phyloP scores from a whole-genome alignment of 768 basidiomycete genomes.

The Rossbeevera mucosa region DNA sequence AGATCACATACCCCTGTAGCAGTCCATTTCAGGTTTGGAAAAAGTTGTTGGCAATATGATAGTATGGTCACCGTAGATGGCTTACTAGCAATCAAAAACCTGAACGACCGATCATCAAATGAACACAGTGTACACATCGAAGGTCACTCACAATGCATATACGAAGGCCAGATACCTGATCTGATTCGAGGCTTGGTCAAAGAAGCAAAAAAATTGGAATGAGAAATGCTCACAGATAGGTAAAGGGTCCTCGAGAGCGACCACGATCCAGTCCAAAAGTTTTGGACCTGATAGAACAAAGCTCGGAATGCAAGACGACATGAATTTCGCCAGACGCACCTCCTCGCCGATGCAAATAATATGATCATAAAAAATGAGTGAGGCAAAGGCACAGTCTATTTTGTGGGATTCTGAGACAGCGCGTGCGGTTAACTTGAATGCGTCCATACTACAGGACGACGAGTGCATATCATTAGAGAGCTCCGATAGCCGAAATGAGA shows the following conservation, averaged over 20 bases:
- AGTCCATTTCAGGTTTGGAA: background rate
- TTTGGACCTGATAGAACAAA: background rate
- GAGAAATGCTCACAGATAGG: background rate
- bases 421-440: background rate
- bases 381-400: background rate
- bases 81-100: conserved; percentile 1
- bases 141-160: conserved; percentile 1
- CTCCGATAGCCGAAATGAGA: too few species aligned
- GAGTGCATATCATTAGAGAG: too few species aligned
- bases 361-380: conserved; percentile 6
- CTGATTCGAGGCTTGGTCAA: background rate
- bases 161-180: conserved; percentile 6
- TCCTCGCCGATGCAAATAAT: conserved; percentile 3
- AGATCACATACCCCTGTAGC: background rate
- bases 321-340: background rate
- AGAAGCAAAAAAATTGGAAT: too few species aligned
- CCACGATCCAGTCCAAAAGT: conserved; percentile 4
- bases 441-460: too few species aligned
- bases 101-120: background rate
- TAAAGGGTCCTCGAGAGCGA: conserved; percentile 8
- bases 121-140: background rate
- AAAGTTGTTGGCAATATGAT: background rate
- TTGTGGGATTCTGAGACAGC: background rate
- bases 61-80: background rate
- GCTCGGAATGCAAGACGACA: background rate